These are phyloP conservation scores for Plasmodium reichenowi DNA, from an alignment of 169 alveolate species.

Conservation along the genomic window DNA sequence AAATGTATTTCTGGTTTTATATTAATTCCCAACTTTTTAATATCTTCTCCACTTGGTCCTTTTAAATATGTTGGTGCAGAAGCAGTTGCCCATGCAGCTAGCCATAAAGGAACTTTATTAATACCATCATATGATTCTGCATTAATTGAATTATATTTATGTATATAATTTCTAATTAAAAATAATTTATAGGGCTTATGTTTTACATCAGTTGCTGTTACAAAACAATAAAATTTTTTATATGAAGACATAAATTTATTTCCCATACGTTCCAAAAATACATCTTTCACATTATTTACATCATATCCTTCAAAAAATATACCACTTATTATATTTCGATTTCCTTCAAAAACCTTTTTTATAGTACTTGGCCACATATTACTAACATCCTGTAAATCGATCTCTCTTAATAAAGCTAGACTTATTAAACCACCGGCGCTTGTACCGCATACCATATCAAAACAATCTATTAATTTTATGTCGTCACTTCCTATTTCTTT, in stretches of 20 bases:
- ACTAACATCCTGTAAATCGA: conserved; percentile 78
- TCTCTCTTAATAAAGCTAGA: conserved; percentile 82
- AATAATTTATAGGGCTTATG: conserved; percentile 82
- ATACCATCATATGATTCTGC: conserved; percentile 83
- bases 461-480: conserved; percentile 83
- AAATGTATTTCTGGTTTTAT: conserved; percentile 83
- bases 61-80: conserved; percentile 88
- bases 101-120: conserved; percentile 87
- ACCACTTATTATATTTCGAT: conserved; percentile 84
- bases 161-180: conserved; percentile 83
- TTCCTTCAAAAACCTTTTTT: conserved; percentile 81
- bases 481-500: conserved; percentile 76
- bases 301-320: conserved; percentile 82
- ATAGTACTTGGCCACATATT: conserved; percentile 77
- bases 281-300: conserved; percentile 72
- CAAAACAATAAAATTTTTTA: conserved; percentile 79
- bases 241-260: conserved; percentile 78
- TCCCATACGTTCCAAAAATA: conserved; percentile 80
- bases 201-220: conserved; percentile 87
- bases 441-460: conserved; percentile 86
- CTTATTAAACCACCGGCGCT: conserved; percentile 88
- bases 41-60: conserved; percentile 85
- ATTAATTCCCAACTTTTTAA: conserved; percentile 78
- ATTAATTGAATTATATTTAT: conserved; percentile 62
- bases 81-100: conserved; percentile 89